These are phyloP conservation scores for Backusella mclennaniae DNA, from an alignment of 192 early-diverging fungal species.

Conservation along the genomic window DNA sequence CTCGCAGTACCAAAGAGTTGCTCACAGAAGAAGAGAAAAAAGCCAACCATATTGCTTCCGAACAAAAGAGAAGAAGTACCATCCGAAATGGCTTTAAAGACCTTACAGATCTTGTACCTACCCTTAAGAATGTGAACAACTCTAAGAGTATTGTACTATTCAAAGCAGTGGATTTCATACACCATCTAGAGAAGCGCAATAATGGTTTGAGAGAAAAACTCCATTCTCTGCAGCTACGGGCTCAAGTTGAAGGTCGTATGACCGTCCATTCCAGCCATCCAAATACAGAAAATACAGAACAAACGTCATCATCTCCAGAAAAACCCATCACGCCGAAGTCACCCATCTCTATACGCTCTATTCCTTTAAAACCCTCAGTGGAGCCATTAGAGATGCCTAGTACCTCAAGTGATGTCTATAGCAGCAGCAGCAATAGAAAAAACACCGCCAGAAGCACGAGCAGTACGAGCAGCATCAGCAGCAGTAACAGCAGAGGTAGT, in stretches of 20 bases:
- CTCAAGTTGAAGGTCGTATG: conserved; percentile 32
- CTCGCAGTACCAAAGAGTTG: conserved; percentile 48
- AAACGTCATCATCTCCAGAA: background rate
- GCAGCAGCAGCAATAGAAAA: background rate
- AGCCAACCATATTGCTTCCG: conserved; percentile 74
- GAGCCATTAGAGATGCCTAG: background rate
- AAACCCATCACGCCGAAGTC: background rate
- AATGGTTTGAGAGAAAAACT: conserved; percentile 25
- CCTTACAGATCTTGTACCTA: conserved; percentile 85
- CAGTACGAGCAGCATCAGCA: background rate
- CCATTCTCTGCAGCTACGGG: conserved; percentile 28
- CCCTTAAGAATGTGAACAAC: conserved; percentile 66
- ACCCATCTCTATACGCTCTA: background rate
- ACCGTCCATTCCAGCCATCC: background rate
- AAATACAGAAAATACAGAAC: background rate
- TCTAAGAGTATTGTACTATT: conserved; percentile 69
- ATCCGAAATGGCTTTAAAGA: conserved; percentile 90
- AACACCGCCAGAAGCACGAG: background rate
- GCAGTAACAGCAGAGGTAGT: background rate
- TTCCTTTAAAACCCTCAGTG: background rate
- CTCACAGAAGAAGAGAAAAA: conserved; percentile 77
- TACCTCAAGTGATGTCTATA: background rate
- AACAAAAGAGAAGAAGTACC: conserved; percentile 73
- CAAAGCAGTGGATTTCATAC: conserved; percentile 69
- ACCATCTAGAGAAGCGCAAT: conserved; percentile 58